These are phyloP conservation scores for Solanum hybrid DNA, from an alignment of 305 asterid genomes.

Conservation along the genomic window DNA sequence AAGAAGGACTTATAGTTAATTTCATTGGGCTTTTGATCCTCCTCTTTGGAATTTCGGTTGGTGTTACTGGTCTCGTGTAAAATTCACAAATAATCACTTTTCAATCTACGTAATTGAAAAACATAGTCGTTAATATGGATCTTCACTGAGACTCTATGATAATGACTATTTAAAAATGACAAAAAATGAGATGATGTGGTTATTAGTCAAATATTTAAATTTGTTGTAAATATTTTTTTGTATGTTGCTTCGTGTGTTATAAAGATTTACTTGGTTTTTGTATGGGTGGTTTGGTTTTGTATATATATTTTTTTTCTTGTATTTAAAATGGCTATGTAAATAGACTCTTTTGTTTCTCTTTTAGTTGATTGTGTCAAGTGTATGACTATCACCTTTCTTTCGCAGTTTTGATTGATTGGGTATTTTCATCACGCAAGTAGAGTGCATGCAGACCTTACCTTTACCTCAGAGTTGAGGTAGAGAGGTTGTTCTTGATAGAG, in stretches of 20 bases:
- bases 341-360: background rate
- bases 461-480: background rate
- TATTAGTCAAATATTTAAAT: background rate
- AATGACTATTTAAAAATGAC: background rate
- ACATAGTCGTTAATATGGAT: background rate
- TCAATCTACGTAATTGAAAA: background rate
- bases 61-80: background rate
- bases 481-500: background rate
- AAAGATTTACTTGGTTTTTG: background rate
- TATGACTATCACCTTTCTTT: background rate
- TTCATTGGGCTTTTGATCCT: conserved; percentile 15
- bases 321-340: background rate
- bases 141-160: background rate
- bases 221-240: background rate
- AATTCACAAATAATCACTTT: background rate
- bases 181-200: background rate
- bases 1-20: conserved; percentile 32
- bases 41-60: background rate
- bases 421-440: background rate
- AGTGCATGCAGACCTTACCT: background rate
- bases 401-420: background rate
- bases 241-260: background rate
- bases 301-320: background rate
- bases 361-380: background rate
- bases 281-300: background rate